These are phyloP conservation scores for Penicillium pulvis DNA, from an alignment of 495 filamentous ascomycete species.

Conservation along the genomic window DNA sequence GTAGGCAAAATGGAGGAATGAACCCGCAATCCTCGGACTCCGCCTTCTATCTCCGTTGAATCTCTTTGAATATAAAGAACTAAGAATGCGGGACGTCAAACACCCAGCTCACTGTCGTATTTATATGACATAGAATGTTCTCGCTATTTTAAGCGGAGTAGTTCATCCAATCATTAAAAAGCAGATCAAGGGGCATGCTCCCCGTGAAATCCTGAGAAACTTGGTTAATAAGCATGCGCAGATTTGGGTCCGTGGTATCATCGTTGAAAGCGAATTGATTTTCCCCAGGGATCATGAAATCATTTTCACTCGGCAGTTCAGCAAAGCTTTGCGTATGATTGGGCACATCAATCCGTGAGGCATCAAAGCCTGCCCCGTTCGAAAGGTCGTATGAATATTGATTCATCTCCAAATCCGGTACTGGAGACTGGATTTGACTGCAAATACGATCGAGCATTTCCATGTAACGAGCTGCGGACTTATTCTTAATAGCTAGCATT, in stretches of 20 bases:
- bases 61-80: background rate
- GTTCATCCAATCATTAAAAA: constrained; percentile 12
- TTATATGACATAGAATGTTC: background rate
- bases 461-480: constrained; percentile 5
- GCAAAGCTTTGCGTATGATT: background rate
- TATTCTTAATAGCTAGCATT: constrained; percentile 1
- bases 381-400: background rate
- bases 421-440: constrained; percentile 4
- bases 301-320: constrained; percentile 6
- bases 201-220: constrained; percentile 10
- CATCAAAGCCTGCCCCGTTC: background rate
- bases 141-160: background rate
- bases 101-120: no score
- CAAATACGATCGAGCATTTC: constrained; percentile 12
- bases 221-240: constrained; percentile 11
- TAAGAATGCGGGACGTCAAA: no score
- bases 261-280: constrained; percentile 1
- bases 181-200: constrained; percentile 11
- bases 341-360: background rate
- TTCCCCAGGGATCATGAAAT: constrained; percentile 4
- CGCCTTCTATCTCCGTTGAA: constrained; percentile 7
- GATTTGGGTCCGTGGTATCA: constrained; percentile 1
- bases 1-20: background rate
- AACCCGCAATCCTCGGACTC: background rate
- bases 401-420: background rate